Evolutionary conservation across 768 basidiomycete species (phyloP).

Genomic region (Leccinum disarticulatum): DNA sequence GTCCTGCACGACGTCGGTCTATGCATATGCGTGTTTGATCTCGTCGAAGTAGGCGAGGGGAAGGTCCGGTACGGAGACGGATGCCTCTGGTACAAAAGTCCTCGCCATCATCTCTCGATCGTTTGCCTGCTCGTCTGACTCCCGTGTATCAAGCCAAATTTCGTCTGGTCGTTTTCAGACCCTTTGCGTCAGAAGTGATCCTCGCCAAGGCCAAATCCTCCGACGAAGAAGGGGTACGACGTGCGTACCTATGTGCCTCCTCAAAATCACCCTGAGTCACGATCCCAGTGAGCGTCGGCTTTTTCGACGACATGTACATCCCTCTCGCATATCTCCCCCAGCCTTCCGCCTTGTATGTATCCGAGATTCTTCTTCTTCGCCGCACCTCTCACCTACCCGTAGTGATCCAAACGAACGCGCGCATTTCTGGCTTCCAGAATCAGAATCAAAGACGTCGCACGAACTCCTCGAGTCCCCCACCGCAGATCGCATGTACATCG

Average conservation of each 20-base stretch:
- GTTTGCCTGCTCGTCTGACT: constrained; percentile 6
- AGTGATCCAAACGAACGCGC: constrained; percentile 83
- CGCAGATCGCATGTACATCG: constrained; percentile 76
- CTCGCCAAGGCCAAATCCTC: constrained; percentile 87
- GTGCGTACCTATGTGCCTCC: constrained; percentile 44
- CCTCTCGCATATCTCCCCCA: constrained; percentile 78
- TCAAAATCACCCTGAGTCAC: constrained; percentile 1
- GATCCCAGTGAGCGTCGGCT: constrained; percentile 73
- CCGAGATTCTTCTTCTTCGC: neutral
- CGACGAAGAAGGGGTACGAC: constrained; percentile 78
- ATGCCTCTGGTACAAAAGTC: constrained; percentile 91
- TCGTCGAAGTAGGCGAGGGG: constrained; percentile 84
- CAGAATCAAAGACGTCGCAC: constrained; percentile 47
- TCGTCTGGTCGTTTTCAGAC: constrained; percentile 86
- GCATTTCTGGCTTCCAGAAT: constrained; percentile 78
- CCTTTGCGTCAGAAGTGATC: constrained; percentile 87
- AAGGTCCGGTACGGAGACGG: constrained; percentile 95
- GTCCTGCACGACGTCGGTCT: constrained; percentile 90
- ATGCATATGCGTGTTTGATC: constrained; percentile 87
- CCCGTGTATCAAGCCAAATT: constrained; percentile 63
- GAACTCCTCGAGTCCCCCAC: constrained; percentile 71
- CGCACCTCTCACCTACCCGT: neutral
- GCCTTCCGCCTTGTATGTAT: constrained; percentile 71
- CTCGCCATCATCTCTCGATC: neutral
- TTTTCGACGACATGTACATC: constrained; percentile 94